A percentile compares a stretch with the other conserved stretches of the same genome.
Evolutionary conservation across 495 filamentous ascomycete genomes (phyloP).

Genomic region (Hypoxylon perforatum): DNA sequence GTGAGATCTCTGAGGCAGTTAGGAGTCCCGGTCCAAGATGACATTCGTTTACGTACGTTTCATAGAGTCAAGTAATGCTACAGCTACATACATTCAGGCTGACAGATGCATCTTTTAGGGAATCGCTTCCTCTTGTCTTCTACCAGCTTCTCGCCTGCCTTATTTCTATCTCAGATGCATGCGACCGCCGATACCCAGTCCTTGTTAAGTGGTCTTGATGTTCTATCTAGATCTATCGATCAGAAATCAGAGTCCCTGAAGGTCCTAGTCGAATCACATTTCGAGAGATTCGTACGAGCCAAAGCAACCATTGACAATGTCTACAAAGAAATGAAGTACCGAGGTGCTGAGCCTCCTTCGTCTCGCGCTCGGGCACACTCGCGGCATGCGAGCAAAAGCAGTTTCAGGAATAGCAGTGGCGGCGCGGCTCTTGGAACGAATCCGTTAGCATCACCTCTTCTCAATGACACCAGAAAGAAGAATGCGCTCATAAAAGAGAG

Average conservation of each 20-base stretch:
- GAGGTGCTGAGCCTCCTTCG: slow-evolving; percentile 72
- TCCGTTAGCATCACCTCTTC: slow-evolving; percentile 47
- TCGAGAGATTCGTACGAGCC: slow-evolving; percentile 94
- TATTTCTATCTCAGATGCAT: slow-evolving; percentile 93
- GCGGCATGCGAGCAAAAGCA: slow-evolving; percentile 70
- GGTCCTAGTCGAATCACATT: slow-evolving; percentile 94
- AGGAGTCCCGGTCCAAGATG: slow-evolving; percentile 87
- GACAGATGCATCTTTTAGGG: slow-evolving; percentile 56
- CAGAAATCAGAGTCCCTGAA: slow-evolving; percentile 97
- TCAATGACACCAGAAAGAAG: slow-evolving; percentile 71
- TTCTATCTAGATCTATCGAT: slow-evolving; percentile 89
- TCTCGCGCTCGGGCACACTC: slow-evolving; percentile 62
- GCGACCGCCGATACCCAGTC: slow-evolving; percentile 81
- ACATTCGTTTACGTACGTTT: slow-evolving; percentile 75
- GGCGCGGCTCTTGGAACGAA: slow-evolving; percentile 45
- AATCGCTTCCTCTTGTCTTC: slow-evolving; percentile 95
- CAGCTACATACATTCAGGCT: not conserved
- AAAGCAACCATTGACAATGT: slow-evolving; percentile 98
- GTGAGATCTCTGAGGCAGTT: slow-evolving; percentile 77
- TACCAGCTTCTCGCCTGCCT: slow-evolving; percentile 90
- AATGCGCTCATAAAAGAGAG: slow-evolving; percentile 92
- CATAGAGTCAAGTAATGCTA: not conserved
- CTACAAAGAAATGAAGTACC: slow-evolving; percentile 96
- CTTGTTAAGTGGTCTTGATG: slow-evolving; percentile 81
- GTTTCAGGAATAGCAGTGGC: slow-evolving; percentile 69